These are phyloP conservation scores for Rosa persica DNA, from an alignment of 306 rosid species.

Conservation along the genomic window DNA sequence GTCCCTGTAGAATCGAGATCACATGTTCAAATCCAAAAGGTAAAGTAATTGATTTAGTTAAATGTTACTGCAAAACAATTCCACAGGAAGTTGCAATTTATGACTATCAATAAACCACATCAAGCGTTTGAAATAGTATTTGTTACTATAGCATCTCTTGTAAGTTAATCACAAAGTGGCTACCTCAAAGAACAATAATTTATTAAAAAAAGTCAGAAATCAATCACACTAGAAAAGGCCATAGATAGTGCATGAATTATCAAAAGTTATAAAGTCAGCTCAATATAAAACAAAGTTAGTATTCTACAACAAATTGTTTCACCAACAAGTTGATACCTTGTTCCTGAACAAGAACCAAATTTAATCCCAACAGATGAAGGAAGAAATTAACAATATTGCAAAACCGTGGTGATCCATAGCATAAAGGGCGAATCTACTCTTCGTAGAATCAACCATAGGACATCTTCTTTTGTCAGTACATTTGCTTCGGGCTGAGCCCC, in stretches of 20 bases:
- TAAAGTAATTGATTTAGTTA: background rate
- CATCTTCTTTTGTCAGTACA: background rate
- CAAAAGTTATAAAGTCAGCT: background rate
- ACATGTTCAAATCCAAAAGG: conserved; percentile 14
- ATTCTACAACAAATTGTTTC: background rate
- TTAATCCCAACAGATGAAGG: background rate
- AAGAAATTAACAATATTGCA: background rate
- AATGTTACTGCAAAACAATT: background rate
- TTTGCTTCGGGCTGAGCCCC: background rate
- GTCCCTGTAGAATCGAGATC: conserved; percentile 51
- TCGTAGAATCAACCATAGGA: background rate
- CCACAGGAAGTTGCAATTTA: background rate
- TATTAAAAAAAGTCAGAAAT: background rate
- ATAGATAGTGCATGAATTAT: background rate
- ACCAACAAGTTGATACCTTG: background rate
- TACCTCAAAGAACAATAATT: background rate
- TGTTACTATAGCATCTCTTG: background rate
- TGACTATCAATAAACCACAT: background rate
- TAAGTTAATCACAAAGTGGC: background rate
- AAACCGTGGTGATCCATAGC: background rate
- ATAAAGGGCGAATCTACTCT: background rate
- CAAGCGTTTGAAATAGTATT: background rate
- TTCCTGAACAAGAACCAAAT: background rate
- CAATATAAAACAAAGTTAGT: background rate
- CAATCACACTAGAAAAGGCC: background rate